Base-by-base conservation (phyloP, 805 yeast genomes). In the Candida oleophila region DNA sequence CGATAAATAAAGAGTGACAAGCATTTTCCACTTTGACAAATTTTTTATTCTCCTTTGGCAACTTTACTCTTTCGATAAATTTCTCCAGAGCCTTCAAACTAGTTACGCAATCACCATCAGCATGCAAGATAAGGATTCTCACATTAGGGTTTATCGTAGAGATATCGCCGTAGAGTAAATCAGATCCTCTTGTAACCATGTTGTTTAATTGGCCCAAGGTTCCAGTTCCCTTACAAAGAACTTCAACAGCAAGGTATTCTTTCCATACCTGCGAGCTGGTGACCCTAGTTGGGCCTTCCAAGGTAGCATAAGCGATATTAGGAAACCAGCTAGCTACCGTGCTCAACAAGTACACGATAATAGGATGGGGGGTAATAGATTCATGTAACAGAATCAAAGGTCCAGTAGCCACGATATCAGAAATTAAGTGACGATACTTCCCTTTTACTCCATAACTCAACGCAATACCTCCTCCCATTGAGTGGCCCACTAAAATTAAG, bases 381-480 rank as follows among this genome's bases (percentile, higher is more conserved):
- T 33, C 22, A 28, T 25, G 22, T 15, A 38, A 15, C 25, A 14
- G 21, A 14, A 51, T 35, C 22, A 46, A 30, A 2, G 54, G 54
- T 32, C 52, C 28, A 5, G 48, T 41, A 2, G 45, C 44, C 15
- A 49, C 35, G 34, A 40, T 22, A 19, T 22, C 11, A 3, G 16
- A 21, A 2, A 49, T 38, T 12, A 18, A 11, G 8, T 46, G 9
- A 14, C 49, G 32, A 20, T 52, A 43, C 30, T 48, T 47, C 5
- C 55, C 55, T 3, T 22, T 15, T 2, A 22, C 35, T 19, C 42
- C 28, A 35, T 52, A 52, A 8, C 40, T 28, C 25, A 49, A 45
- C 2, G 48, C 49, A 9, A 50, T 28, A 9, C 45, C 43, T 4
- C 55, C 55, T 9, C 55, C 55, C 52, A 50, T 45, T 4, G 53